Percentiles rank a stretch among this genome's conserved stretches.
Conservation (phyloP, 2,329 filamentous ascomycete species). For the Pseudocercospora fijiensis region DNA sequence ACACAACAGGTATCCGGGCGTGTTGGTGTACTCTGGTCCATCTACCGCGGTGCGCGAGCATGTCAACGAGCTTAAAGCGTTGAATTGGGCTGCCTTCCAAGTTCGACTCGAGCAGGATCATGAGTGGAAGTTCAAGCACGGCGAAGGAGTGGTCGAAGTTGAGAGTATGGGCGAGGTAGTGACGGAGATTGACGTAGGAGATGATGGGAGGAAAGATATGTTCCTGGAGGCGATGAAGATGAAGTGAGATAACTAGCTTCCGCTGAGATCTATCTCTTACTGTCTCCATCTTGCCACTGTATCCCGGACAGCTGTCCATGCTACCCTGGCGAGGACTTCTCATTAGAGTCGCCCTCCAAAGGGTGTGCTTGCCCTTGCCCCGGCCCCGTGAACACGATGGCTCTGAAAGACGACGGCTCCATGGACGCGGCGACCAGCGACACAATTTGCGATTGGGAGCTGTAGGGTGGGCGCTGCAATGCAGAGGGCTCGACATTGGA, state of each 20-base stretch:
- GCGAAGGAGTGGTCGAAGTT: constrained; percentile 43
- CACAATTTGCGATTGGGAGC: not conserved
- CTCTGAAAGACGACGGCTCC: not conserved
- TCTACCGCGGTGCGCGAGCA: constrained; percentile 42
- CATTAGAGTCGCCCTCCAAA: not conserved
- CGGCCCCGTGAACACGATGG: not conserved
- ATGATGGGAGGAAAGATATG: constrained; percentile 29
- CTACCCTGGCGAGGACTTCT: not conserved
- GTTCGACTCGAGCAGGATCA: constrained; percentile 44
- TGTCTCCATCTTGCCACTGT: not conserved
- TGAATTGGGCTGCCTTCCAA: constrained; percentile 51
- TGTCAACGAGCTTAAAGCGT: constrained; percentile 43
- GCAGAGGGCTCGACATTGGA: not conserved
- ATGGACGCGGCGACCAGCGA: not conserved
- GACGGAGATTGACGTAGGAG: constrained; percentile 35
- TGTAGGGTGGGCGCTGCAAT: not conserved
- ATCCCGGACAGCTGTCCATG: not conserved
- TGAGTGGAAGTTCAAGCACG: constrained; percentile 44
- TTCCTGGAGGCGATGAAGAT: constrained; percentile 40
- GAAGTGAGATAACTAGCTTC: constrained; percentile 27
- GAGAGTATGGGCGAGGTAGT: constrained; percentile 49
- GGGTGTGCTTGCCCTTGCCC: not conserved
- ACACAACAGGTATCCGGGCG: constrained; percentile 50
- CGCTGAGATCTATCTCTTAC: not conserved
- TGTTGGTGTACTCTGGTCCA: constrained; percentile 47